phyloP scores from a whole-genome alignment of 2,329 filamentous ascomycete species.

The Bipolaris zeicola region DNA sequence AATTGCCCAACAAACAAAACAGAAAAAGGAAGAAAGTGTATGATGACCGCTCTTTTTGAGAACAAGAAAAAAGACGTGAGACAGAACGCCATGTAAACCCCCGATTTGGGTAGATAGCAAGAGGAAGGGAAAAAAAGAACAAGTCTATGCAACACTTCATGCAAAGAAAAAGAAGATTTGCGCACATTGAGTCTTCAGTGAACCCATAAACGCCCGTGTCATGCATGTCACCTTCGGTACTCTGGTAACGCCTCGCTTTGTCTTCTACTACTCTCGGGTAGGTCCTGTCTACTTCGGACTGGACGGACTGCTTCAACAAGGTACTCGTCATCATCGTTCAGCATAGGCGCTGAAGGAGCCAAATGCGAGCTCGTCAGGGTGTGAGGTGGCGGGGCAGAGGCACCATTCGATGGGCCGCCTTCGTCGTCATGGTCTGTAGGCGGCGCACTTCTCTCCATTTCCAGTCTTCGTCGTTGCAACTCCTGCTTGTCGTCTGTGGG shows the following conservation, averaged over 20 bases:
- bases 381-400: slow-evolving; percentile 25
- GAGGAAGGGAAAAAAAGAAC: neutral
- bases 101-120: neutral
- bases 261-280: slow-evolving; percentile 13
- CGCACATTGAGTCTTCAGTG: neutral
- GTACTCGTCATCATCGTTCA: slow-evolving; percentile 44
- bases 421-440: slow-evolving; percentile 33
- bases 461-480: slow-evolving; percentile 60
- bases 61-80: neutral
- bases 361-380: slow-evolving; percentile 18
- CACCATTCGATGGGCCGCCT: slow-evolving; percentile 20
- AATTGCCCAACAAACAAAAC: neutral
- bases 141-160: neutral
- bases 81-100: no score
- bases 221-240: slow-evolving; percentile 33
- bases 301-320: slow-evolving; percentile 37
- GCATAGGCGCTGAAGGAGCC: slow-evolving; percentile 39
- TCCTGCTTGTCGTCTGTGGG: slow-evolving; percentile 78
- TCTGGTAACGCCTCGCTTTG: slow-evolving; percentile 38
- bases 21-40: neutral
- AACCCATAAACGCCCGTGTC: slow-evolving; percentile 7
- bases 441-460: slow-evolving; percentile 52
- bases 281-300: slow-evolving; percentile 16
- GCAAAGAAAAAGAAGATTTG: neutral
- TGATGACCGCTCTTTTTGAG: neutral